Conservation (phyloP, 148 eudicot species). For the Rhododendron simsii region DNA sequence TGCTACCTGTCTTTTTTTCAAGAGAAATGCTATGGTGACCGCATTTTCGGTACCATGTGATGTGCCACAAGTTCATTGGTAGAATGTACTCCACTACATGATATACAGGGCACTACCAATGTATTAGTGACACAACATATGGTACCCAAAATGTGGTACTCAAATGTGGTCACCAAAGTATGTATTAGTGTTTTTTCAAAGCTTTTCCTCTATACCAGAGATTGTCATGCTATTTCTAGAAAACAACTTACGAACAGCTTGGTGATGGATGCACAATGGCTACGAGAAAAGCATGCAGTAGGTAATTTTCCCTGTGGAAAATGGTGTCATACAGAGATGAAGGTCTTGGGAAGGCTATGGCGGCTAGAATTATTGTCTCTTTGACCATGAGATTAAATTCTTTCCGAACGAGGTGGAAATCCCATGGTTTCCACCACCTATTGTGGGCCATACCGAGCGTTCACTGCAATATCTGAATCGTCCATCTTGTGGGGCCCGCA, state of each 20-base stretch:
- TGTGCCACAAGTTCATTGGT: not conserved
- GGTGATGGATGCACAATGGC: not conserved
- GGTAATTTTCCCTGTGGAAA: not conserved
- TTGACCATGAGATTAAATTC: no score
- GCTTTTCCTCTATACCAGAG: not conserved
- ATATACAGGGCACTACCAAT: not conserved
- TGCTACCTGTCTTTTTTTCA: not conserved
- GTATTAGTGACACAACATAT: no score
- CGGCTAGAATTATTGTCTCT: not conserved
- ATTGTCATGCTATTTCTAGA: not conserved
- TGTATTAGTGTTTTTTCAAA: not conserved
- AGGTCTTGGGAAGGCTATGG: not conserved
- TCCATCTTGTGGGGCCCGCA: no score
- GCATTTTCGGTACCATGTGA: no score
- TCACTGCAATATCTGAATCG: no score
- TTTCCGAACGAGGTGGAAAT: no score
- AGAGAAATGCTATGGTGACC: no score
- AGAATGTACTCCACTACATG: not conserved
- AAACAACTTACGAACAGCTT: not conserved
- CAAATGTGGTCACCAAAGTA: no score
- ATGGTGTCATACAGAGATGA: not conserved
- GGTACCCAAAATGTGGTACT: not conserved
- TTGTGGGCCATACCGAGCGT: no score
- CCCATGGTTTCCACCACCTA: no score
- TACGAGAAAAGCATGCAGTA: not conserved